Conservation (phyloP, 208 protist species). For the Acanthamoeba culbertsoni region DNA sequence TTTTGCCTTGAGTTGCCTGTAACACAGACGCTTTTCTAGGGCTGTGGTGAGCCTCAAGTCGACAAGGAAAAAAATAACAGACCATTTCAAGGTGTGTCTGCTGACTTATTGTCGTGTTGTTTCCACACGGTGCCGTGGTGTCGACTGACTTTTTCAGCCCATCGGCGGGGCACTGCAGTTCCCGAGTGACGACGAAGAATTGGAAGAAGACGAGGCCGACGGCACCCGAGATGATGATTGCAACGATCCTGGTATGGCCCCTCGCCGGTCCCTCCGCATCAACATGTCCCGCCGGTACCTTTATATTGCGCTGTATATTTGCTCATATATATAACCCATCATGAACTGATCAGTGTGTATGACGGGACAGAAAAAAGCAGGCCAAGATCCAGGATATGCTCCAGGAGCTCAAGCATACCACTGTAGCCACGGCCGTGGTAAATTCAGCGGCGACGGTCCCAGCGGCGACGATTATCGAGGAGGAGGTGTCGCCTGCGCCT, state of each 20-base stretch:
- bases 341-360: too few relatives aligned
- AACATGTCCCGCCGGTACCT: too few relatives aligned
- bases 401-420: not conserved
- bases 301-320: too few relatives aligned
- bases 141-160: not conserved
- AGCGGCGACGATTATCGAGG: too few relatives aligned
- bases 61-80: not conserved
- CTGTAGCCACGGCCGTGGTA: not conserved
- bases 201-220: not conserved
- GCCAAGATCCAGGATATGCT: not conserved
- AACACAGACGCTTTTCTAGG: too few relatives aligned
- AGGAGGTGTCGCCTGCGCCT: too few relatives aligned
- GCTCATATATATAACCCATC: too few relatives aligned
- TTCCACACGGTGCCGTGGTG: not conserved
- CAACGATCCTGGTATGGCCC: too few relatives aligned
- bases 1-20: too few relatives aligned
- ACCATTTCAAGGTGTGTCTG: slow-evolving; percentile 12
- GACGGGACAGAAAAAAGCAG: not conserved
- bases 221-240: not conserved
- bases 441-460: not conserved
- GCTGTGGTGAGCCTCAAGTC: not conserved
- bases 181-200: slow-evolving; percentile 17
- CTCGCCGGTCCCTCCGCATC: too few relatives aligned
- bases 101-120: not conserved
- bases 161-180: not conserved